Percentiles rank a stretch among this genome's conserved stretches.
Conservation (phyloP, 306 rosid species). For the Prunus mongolica region DNA sequence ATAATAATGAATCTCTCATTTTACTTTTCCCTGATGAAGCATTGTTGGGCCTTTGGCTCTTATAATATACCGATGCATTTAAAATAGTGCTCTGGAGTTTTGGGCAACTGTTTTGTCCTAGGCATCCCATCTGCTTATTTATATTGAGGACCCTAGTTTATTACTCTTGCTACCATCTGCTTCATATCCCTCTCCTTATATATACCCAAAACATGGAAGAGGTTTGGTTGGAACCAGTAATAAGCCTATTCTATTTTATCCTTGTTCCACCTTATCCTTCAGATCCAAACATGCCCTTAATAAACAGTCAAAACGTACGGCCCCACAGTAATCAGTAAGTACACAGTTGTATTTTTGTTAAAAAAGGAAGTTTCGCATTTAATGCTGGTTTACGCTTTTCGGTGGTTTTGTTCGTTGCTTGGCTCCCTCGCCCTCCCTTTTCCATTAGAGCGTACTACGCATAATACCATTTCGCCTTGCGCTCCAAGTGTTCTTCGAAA, state of each 20-base stretch:
- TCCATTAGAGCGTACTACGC: neutral
- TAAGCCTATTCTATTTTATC: neutral
- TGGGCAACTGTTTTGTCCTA: too few relatives aligned
- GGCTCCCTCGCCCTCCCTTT: neutral
- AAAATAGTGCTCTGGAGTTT: too few relatives aligned
- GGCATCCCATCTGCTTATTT: too few relatives aligned
- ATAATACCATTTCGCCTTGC: neutral
- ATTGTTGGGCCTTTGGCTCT: too few relatives aligned
- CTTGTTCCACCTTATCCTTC: neutral
- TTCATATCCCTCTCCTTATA: too few relatives aligned
- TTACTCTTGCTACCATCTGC: too few relatives aligned
- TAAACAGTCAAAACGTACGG: neutral
- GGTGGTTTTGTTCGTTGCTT: conserved; percentile 26
- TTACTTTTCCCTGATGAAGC: too few relatives aligned
- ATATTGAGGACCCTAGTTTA: too few relatives aligned
- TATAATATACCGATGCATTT: too few relatives aligned
- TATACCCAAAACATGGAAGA: too few relatives aligned
- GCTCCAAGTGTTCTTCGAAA: conserved; percentile 64
- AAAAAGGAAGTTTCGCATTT: neutral
- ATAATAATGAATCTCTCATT: too few relatives aligned
- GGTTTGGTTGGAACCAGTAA: too few relatives aligned
- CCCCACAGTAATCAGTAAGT: neutral
- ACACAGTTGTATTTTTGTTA: neutral
- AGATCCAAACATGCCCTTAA: neutral
- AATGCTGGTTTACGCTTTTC: neutral